These are phyloP conservation scores for Salvia miltiorrhiza DNA, from an alignment of 257 asterid species.

Conservation along the genomic window DNA sequence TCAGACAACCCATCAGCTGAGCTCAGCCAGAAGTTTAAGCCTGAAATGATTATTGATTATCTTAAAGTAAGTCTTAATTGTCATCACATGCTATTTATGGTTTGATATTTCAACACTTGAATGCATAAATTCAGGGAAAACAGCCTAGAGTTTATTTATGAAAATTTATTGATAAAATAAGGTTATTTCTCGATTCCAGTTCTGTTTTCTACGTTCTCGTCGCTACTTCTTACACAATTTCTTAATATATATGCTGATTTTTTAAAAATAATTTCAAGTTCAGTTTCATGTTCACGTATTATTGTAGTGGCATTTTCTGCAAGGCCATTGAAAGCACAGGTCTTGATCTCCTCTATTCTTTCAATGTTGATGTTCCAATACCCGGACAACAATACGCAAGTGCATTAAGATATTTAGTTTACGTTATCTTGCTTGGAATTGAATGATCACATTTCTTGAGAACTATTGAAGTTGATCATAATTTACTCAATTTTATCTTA, in stretches of 20 bases:
- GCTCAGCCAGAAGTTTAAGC: conserved; percentile 77
- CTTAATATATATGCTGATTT: conserved; percentile 16
- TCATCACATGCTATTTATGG: conserved; percentile 12
- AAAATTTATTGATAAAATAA: conserved; percentile 7
- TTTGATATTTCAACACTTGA: conserved; percentile 4
- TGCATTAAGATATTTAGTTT: neutral
- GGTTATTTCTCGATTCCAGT: neutral
- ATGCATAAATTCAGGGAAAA: conserved; percentile 6
- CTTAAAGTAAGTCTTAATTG: conserved; percentile 62
- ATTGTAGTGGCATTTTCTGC: neutral
- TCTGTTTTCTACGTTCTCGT: neutral
- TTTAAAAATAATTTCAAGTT: neutral
- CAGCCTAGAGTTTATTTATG: neutral
- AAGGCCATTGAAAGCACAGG: neutral
- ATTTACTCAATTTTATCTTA: conserved; percentile 1
- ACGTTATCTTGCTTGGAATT: neutral
- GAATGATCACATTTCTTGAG: conserved; percentile 3
- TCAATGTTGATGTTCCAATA: conserved; percentile 13
- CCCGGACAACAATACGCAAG: neutral
- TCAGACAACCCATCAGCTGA: conserved; percentile 76
- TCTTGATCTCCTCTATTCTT: neutral
- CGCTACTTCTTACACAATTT: neutral
- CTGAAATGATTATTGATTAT: conserved; percentile 91
- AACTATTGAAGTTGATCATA: conserved; percentile 2
- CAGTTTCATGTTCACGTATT: neutral